Conservation (phyloP, 768 basidiomycete genomes). For the Pleurotus tuber-regium region DNA sequence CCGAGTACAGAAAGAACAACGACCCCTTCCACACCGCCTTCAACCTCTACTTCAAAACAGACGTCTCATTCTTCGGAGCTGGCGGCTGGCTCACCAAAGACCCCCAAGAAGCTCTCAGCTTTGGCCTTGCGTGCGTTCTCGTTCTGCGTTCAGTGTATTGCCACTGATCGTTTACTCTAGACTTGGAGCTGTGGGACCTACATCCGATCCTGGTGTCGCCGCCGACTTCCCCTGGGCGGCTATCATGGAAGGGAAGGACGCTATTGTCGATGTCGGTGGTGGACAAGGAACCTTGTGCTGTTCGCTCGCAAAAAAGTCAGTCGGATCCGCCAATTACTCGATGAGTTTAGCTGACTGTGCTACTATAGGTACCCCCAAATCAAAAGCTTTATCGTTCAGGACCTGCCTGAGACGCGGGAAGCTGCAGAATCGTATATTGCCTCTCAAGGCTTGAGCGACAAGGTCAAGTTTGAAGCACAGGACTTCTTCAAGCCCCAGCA, state of each 20-base stretch:
- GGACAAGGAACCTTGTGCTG: constrained; percentile 38
- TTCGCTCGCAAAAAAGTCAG: constrained; percentile 34
- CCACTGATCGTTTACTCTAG: constrained; percentile 16
- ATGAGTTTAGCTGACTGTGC: neutral
- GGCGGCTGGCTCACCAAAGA: constrained; percentile 35
- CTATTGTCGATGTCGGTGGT: constrained; percentile 38
- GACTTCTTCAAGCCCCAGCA: constrained; percentile 40
- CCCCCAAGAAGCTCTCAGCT: constrained; percentile 33
- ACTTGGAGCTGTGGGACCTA: constrained; percentile 35
- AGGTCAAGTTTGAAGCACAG: constrained; percentile 35
- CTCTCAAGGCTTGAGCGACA: constrained; percentile 28
- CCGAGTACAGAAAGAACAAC: constrained; percentile 30
- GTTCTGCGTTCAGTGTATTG: neutral
- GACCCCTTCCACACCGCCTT: constrained; percentile 36
- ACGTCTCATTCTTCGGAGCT: constrained; percentile 32
- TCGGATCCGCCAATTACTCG: neutral
- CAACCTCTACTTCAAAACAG: constrained; percentile 34
- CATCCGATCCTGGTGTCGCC: constrained; percentile 35
- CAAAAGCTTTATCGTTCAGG: constrained; percentile 36
- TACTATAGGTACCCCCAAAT: constrained; percentile 31
- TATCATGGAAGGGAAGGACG: constrained; percentile 32
- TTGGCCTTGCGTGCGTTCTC: constrained; percentile 30
- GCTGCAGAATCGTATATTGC: constrained; percentile 32
- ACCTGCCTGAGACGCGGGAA: constrained; percentile 32
- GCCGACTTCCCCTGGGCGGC: constrained; percentile 38